Evolutionary conservation across 2,329 filamentous ascomycete species (phyloP).

Genomic region (Nigrospora oryzae): DNA sequence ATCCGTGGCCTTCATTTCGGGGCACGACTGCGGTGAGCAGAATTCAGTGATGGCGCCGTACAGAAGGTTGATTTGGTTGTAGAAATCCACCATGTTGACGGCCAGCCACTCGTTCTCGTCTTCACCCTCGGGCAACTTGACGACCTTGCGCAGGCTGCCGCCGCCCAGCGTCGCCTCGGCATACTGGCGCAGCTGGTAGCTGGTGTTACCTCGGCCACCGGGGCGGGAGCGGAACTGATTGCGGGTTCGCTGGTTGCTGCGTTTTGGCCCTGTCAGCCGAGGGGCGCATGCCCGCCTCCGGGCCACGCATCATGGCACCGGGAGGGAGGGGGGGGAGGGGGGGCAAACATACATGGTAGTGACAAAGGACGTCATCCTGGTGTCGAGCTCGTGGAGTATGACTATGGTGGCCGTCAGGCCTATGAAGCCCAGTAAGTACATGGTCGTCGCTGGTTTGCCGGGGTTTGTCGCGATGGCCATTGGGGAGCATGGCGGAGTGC

Average conservation of each 20-base stretch:
- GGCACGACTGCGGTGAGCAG: slow-evolving; percentile 93
- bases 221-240: slow-evolving; percentile 88
- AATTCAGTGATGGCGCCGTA: slow-evolving; percentile 99
- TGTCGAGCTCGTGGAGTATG: neutral
- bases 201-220: slow-evolving; percentile 71
- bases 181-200: slow-evolving; percentile 93
- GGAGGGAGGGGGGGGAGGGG: neutral
- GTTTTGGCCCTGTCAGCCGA: slow-evolving; percentile 17
- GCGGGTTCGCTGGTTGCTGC: slow-evolving; percentile 76
- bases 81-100: slow-evolving; percentile 99
- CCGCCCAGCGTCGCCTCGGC: slow-evolving; percentile 94
- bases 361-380: slow-evolving; percentile 67
- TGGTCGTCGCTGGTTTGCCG: no score
- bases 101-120: slow-evolving; percentile 98
- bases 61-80: slow-evolving; percentile 98
- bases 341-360: slow-evolving; percentile 44
- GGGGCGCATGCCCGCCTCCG: slow-evolving; percentile 9
- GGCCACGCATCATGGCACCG: slow-evolving; percentile 12
- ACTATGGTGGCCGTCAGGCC: no score
- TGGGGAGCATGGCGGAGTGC: no score
- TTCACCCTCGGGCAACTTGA: slow-evolving; percentile 93
- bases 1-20: slow-evolving; percentile 99
- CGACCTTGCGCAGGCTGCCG: slow-evolving; percentile 89
- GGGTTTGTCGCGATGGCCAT: no score
- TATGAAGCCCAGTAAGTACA: no score